Evolutionary conservation across 495 filamentous ascomycete genomes (phyloP).

Genomic region (Thermothielavioides terrestris): DNA sequence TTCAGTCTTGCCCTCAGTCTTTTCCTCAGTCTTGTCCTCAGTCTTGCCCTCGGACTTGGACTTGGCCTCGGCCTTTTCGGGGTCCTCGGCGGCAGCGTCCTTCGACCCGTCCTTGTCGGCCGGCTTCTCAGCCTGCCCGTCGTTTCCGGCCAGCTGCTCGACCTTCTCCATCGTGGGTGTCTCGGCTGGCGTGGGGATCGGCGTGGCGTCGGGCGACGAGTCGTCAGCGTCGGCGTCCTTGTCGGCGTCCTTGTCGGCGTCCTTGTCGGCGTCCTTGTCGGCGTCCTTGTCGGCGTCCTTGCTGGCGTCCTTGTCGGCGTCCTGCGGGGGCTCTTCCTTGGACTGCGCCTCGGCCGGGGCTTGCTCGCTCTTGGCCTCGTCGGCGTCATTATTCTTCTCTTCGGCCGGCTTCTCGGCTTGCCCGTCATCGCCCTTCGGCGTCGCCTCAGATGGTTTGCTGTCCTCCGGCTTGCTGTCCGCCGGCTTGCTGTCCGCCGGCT

Average conservation of each 20-base stretch:
- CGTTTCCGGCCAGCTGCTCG: slow-evolving; percentile 5
- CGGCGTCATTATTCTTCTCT: slow-evolving; percentile 5
- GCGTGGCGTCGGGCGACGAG: slow-evolving; percentile 15
- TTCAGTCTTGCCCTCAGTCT: slow-evolving; percentile 24
- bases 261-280: slow-evolving; percentile 2
- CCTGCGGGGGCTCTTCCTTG: no score
- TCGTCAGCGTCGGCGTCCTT: slow-evolving; percentile 11
- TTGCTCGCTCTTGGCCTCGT: neutral
- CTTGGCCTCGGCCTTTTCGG: slow-evolving; percentile 9
- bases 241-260: slow-evolving; percentile 12
- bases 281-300: slow-evolving; percentile 21
- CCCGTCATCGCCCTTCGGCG: no score
- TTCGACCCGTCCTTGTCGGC: slow-evolving; percentile 4
- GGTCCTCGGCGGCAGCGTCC: neutral
- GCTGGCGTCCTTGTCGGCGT: no score
- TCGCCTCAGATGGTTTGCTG: no score
- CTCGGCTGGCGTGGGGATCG: slow-evolving; percentile 17
- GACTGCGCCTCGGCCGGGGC: no score
- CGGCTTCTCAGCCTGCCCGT: neutral
- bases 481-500: no score
- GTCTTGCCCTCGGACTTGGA: slow-evolving; percentile 1
- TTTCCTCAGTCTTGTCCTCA: slow-evolving; percentile 25
- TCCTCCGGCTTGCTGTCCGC: slow-evolving; percentile 21
- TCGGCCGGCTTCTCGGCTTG: slow-evolving; percentile 23
- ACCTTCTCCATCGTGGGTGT: slow-evolving; percentile 23